Percentiles rank a stretch among this genome's conserved stretches.
Evolutionary conservation across 2,329 filamentous ascomycete species (phyloP).

Genomic region (Hawksworthiomyces lignivorus): DNA sequence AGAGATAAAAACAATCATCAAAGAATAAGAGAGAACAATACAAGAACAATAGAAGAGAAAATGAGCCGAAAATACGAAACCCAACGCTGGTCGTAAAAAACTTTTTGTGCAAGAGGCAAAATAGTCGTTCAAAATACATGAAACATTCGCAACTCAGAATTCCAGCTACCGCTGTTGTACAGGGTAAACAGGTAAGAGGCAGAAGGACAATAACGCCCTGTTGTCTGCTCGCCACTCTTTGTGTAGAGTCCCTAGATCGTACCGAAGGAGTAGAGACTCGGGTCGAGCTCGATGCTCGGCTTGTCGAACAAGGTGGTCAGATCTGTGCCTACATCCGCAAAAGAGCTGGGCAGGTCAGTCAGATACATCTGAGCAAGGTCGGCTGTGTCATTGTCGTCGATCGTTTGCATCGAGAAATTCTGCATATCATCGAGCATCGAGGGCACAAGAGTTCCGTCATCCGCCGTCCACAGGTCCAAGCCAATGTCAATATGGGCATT

Average conservation of each 20-base stretch:
- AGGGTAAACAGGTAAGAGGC: no score
- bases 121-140: no score
- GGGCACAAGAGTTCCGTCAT: constrained; percentile 37
- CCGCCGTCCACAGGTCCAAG: constrained; percentile 37
- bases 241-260: neutral
- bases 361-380: constrained; percentile 12
- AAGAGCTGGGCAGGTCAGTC: constrained; percentile 31
- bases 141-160: no score
- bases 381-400: constrained; percentile 18
- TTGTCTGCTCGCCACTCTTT: no score
- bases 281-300: constrained; percentile 42
- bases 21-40: neutral
- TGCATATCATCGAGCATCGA: constrained; percentile 33
- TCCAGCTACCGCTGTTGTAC: no score
- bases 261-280: constrained; percentile 26
- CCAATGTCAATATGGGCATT: constrained; percentile 45
- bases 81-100: no score
- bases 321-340: constrained; percentile 22
- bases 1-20: neutral
- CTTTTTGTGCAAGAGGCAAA: no score
- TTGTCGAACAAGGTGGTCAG: constrained; percentile 42
- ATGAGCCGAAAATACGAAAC: constrained; percentile 1
- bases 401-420: constrained; percentile 24
- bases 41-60: neutral
- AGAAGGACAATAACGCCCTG: no score